Evolutionary conservation across 106 monocot genomes (phyloP).

Genomic region (Dioscorea zingiberensis): DNA sequence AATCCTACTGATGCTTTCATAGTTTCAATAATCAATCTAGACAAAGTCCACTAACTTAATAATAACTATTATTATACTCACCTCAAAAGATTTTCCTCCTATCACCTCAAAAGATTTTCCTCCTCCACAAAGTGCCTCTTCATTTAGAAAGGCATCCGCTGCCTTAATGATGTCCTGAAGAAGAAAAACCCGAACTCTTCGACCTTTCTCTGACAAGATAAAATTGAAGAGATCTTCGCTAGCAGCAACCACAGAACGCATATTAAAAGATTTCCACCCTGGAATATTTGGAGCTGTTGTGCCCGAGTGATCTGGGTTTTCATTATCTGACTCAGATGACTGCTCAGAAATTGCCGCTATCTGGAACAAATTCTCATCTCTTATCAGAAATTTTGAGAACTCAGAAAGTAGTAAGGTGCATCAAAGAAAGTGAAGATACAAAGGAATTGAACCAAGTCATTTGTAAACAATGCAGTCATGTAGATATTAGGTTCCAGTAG

Average conservation of each 20-base stretch:
- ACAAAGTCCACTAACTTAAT: neutral
- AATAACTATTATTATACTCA: slow-evolving; percentile 7
- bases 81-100: slow-evolving; percentile 23
- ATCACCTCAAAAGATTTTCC: slow-evolving; percentile 21
- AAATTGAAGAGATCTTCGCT: slow-evolving; percentile 86
- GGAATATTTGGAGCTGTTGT: slow-evolving; percentile 5
- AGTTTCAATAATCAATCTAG: too few species aligned
- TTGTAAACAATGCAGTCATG: too few species aligned
- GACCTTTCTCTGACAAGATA: slow-evolving; percentile 80
- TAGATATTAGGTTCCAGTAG: too few species aligned
- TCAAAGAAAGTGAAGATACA: too few species aligned
- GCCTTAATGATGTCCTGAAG: slow-evolving; percentile 73
- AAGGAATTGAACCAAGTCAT: too few species aligned
- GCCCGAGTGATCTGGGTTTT: slow-evolving; percentile 11
- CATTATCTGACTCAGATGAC: slow-evolving; percentile 37
- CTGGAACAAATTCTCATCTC: slow-evolving; percentile 27
- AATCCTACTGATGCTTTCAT: too few species aligned
- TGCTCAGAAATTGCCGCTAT: slow-evolving; percentile 87
- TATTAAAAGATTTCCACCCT: slow-evolving; percentile 86
- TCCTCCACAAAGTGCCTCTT: slow-evolving; percentile 44
- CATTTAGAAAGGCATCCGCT: slow-evolving; percentile 56
- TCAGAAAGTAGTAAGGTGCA: too few species aligned
- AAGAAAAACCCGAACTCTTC: slow-evolving; percentile 77
- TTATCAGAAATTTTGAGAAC: too few species aligned
- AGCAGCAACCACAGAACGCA: slow-evolving; percentile 80